These are phyloP conservation scores for Hanseniaspora nectarophila DNA, from an alignment of 805 yeast genomes.

Conservation along the genomic window DNA sequence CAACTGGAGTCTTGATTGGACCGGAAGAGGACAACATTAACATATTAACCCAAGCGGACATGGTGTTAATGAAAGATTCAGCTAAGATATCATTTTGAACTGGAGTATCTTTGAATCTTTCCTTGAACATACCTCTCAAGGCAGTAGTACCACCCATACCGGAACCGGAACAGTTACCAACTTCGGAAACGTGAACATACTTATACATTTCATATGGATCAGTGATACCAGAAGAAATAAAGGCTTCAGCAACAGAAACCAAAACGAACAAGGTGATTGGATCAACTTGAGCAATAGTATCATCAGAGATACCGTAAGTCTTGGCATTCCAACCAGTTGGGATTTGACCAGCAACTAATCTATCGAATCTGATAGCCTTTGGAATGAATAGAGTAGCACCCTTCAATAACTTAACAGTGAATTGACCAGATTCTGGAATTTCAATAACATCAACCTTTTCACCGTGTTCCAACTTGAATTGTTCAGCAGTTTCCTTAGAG, in stretches of 20 bases:
- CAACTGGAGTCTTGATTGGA: constrained; percentile 98
- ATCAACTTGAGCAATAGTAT: constrained; percentile 86
- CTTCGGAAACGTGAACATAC: constrained; percentile 95
- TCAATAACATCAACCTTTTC: constrained; percentile 86
- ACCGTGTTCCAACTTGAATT: constrained; percentile 86
- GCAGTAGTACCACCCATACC: constrained; percentile 99
- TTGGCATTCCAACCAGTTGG: constrained; percentile 98
- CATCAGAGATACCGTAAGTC: constrained; percentile 90
- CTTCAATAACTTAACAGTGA: constrained; percentile 76
- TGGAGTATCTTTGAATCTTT: constrained; percentile 82
- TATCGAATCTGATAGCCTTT: constrained; percentile 56
- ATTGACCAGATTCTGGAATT: constrained; percentile 81
- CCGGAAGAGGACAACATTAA: constrained; percentile 91
- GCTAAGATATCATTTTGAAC: constrained; percentile 95
- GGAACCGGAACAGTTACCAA: constrained; percentile 98
- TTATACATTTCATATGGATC: constrained; percentile 98
- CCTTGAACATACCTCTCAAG: constrained; percentile 93
- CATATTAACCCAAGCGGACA: constrained; percentile 99
- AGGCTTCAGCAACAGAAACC: constrained; percentile 91
- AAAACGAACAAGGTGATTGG: constrained; percentile 86
- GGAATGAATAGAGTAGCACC: constrained; percentile 89
- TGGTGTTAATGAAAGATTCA: constrained; percentile 96
- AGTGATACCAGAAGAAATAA: constrained; percentile 85
- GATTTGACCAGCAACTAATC: constrained; percentile 67
- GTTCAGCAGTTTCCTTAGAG: constrained; percentile 88